Base-by-base conservation (phyloP, 768 basidiomycete genomes). In the Wakefieldia striispora region DNA sequence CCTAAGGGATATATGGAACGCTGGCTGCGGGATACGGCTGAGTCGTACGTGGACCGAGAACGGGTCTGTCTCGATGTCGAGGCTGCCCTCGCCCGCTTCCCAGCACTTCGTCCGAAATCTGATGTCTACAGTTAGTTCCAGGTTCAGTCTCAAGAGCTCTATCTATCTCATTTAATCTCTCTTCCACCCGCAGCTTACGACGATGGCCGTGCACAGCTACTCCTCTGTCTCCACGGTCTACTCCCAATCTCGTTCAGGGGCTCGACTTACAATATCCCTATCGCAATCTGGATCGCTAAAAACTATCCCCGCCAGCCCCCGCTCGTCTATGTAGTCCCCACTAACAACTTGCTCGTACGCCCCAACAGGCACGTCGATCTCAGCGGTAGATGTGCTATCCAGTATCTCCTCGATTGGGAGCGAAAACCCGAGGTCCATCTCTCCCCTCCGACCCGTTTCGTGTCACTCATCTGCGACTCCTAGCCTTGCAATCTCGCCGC, bases 291-390 rank as follows among this genome's bases (percentile, higher is more conserved):
- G 94, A 58, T 98, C 36, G 78, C 92, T 3, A 77, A 78, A 44
- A 89, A 91, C 36, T 97, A 93, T 62, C 95, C 95, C 4, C 75
- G 78, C 37, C 74, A 75, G 12, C 84, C 94, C 0, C 97, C 97
- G 19, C 79, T 98, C 60, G 77, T 77, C 19, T 97, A 92, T 72
- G 94, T 99, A 57, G 88, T 92, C 12, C 95, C 97, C 29, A 97
- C 92, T 3, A 79, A 74, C 45, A 85, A 90, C 61, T 92, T 99
- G 86, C 84, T 94, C 51, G 82, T 99, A 59, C 84, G 84, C 57
- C 77, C 90, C 11, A 81, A 85, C 19, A 79, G 75, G 39, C 75
- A 79, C 62, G 77, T 97, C 59, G 93, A 97, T 60, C 78, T 88
- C 46, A 91, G 86, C 62, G 95, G 88, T 19, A 75, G 77, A 54